Evolutionary conservation across 164 flowering plant species (phyloP), one percentile per base, ranked within the genome.

Genomic region (Buxus sempervirens): DNA sequence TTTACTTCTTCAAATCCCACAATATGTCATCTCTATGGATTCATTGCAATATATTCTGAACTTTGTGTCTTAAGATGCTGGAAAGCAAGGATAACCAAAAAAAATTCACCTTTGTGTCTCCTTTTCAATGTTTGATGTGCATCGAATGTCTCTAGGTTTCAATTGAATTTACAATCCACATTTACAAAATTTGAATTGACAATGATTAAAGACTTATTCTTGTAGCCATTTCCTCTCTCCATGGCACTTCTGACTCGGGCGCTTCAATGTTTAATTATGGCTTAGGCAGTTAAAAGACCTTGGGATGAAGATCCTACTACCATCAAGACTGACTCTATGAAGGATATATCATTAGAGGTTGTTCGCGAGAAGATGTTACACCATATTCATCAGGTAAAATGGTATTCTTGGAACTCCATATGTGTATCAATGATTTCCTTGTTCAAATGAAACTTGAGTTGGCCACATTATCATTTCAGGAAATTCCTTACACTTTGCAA

Each of bases 241-340:
- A 23, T 63, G 19, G 24, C 42, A 15, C 59, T 51, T 2, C 49
- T 60, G 41, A 55, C 49, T 54, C 54, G 41, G 10, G 38, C 54
- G n/a, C 42, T 69, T 61, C 58, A 42, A 45, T 58, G 26, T 21
- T 54, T 42, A 1, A n/a, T 69, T 68, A 41, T 73, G 48, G 38
- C 56, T 68, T 80, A 95, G 98, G 96, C 98, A 71, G 91, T 95
- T 66, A 83, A 83, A 82, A 83, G 96, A 80, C 97, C 96, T 12
- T 95, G 98, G 98, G 97, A 91, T 72, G 99, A 92, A 85, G 98
- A 95, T 80, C 86, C 98, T 1, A 53, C 76, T 9, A 58, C 63
- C 24, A 79, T 92, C 88, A 88, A 73, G 62, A 97, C 90, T 80
- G 99, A 95, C 71, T 76, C 85, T 38, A 86, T 90, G 98, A 95